Evolutionary conservation across 2,329 filamentous ascomycete species (phyloP).

Genomic region (Anisogramma anomala): DNA sequence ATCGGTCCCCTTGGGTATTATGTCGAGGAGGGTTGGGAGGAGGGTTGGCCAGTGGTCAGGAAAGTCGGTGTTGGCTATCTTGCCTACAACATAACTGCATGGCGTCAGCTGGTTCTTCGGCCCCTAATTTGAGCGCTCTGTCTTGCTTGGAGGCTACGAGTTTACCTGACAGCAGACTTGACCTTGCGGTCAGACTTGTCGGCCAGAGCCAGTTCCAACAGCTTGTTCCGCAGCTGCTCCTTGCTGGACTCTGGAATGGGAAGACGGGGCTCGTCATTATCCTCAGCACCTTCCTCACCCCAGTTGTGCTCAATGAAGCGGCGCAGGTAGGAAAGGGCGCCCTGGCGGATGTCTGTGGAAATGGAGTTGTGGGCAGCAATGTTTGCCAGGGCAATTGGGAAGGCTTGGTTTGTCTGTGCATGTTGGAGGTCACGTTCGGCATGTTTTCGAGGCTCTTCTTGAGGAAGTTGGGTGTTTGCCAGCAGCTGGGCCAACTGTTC

Average conservation of each 20-base stretch:
- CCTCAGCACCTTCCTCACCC: slow-evolving; percentile 58
- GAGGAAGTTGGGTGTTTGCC: slow-evolving; percentile 69
- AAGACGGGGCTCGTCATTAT: slow-evolving; percentile 42
- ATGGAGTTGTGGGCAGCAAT: slow-evolving; percentile 69
- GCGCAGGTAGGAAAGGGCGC: slow-evolving; percentile 68
- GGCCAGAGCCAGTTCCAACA: slow-evolving; percentile 69
- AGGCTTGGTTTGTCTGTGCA: slow-evolving; percentile 57
- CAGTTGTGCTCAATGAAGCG: slow-evolving; percentile 77
- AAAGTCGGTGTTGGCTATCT: slow-evolving; percentile 87
- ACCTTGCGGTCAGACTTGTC: slow-evolving; percentile 71
- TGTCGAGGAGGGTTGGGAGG: slow-evolving; percentile 64
- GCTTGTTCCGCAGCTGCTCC: slow-evolving; percentile 55
- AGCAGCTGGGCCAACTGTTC: slow-evolving; percentile 83
- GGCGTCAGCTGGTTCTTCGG: not conserved
- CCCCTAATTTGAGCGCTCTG: too few relatives aligned
- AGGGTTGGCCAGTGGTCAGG: slow-evolving; percentile 91
- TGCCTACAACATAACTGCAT: slow-evolving; percentile 63
- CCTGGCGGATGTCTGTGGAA: slow-evolving; percentile 65
- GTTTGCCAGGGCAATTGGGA: slow-evolving; percentile 67
- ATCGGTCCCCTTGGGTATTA: slow-evolving; percentile 67
- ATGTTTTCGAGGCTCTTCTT: slow-evolving; percentile 66
- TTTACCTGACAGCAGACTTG: slow-evolving; percentile 76
- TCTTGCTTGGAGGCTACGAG: not conserved
- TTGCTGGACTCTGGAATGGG: slow-evolving; percentile 65
- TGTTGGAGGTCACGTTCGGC: slow-evolving; percentile 75